Evolutionary conservation across 2,329 filamentous ascomycete genomes (phyloP).

Genomic region (Curvularia verruculosa): DNA sequence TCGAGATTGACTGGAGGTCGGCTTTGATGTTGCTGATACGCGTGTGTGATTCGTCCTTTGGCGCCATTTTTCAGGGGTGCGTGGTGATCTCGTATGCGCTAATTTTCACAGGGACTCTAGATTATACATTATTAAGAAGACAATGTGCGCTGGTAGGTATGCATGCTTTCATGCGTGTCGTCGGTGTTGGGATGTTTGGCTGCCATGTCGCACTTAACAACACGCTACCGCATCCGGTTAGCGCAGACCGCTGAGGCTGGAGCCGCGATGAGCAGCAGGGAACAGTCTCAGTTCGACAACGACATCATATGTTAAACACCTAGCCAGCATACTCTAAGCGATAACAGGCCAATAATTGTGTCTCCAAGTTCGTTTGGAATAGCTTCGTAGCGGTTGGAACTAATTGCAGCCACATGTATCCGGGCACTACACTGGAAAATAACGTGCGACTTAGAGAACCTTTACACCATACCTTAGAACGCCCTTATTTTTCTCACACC

Average conservation of each 20-base stretch:
- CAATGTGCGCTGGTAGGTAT: conserved; percentile 10
- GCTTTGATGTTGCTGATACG: conserved; percentile 57
- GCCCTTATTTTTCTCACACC: no score
- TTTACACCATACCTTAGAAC: no score
- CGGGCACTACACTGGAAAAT: no score
- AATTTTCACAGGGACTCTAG: conserved; percentile 25
- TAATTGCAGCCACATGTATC: background rate
- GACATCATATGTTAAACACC: background rate
- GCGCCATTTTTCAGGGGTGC: conserved; percentile 34
- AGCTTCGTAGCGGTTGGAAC: background rate
- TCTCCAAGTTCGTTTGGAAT: background rate
- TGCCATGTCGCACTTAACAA: conserved; percentile 24
- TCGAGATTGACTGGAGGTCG: conserved; percentile 55
- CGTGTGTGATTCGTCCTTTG: conserved; percentile 49
- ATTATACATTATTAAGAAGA: conserved; percentile 41
- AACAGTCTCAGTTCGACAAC: background rate
- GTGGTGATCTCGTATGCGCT: conserved; percentile 1
- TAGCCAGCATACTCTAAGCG: background rate
- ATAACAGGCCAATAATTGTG: background rate
- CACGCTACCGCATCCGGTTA: conserved; percentile 28
- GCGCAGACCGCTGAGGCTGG: background rate
- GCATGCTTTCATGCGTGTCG: conserved; percentile 16
- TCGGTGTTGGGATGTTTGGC: conserved; percentile 15
- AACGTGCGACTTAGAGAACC: no score
- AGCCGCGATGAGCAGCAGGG: background rate